Percentiles rank a stretch among this genome's conserved stretches.
phyloP scores from a whole-genome alignment of 108 stramenopile species.

The Pseudonitzschia multistriata region DNA sequence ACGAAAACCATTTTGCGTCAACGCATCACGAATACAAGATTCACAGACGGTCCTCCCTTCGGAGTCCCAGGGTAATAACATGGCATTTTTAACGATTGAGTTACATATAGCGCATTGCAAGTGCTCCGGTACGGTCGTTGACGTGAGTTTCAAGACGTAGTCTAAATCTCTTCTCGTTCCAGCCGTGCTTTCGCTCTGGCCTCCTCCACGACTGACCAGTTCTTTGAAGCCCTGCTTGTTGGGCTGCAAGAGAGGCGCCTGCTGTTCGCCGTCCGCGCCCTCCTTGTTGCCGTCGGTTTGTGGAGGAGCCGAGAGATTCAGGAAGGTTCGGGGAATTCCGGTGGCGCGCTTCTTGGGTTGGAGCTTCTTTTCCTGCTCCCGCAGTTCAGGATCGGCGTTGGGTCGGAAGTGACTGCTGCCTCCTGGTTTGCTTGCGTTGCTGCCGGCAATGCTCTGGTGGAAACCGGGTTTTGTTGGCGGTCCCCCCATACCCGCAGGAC shows the following conservation, averaged over 20 bases:
- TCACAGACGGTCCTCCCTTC: conserved; percentile 81
- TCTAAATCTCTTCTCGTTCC: conserved; percentile 62
- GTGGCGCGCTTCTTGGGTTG: conserved; percentile 68
- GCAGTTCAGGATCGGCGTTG: conserved; percentile 82
- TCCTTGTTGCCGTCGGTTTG: conserved; percentile 36
- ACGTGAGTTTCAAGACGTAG: conserved; percentile 77
- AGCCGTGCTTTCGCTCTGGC: conserved; percentile 52
- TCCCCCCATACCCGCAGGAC: conserved; percentile 18
- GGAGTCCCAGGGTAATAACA: conserved; percentile 82
- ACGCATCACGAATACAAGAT: conserved; percentile 76
- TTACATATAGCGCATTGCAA: conserved; percentile 78
- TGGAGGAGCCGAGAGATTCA: conserved; percentile 58
- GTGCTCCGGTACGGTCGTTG: conserved; percentile 75
- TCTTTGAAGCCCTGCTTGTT: conserved; percentile 70
- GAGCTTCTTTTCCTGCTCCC: conserved; percentile 65
- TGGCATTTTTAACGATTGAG: conserved; percentile 66
- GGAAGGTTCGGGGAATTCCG: conserved; percentile 83
- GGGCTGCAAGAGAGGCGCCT: conserved; percentile 59
- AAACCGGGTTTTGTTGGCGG: conserved; percentile 8
- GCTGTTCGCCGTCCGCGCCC: conserved; percentile 29
- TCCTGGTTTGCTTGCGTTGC: background rate
- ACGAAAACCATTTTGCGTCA: conserved; percentile 74
- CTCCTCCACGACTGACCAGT: conserved; percentile 73
- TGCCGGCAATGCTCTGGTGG: background rate
- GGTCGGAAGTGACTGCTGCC: conserved; percentile 35